These are phyloP conservation scores for Cystobasidium tubakii DNA, from an alignment of 768 basidiomycete species.

Conservation along the genomic window DNA sequence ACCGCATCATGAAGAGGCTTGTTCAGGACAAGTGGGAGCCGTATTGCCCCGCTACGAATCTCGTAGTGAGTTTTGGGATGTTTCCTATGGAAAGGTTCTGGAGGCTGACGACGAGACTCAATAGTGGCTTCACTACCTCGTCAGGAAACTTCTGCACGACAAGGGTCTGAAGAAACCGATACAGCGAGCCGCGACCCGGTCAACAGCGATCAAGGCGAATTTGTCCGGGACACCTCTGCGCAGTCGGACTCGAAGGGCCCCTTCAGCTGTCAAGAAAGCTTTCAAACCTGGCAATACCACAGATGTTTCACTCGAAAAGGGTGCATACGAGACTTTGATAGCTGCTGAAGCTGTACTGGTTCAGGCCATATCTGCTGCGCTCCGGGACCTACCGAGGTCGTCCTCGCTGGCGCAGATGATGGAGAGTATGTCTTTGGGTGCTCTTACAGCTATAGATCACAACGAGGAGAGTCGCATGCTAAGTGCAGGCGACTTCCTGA, in stretches of 20 bases:
- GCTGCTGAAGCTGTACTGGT: slow-evolving; percentile 22
- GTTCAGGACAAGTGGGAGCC: slow-evolving; percentile 64
- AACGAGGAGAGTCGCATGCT: neutral
- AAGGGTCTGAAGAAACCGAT: slow-evolving; percentile 56
- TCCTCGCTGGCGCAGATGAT: neutral
- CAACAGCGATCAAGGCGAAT: neutral
- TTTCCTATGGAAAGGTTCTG: neutral
- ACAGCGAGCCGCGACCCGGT: neutral
- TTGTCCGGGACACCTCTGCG: neutral
- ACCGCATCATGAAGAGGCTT: slow-evolving; percentile 72
- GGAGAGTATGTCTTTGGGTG: neutral
- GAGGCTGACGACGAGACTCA: neutral
- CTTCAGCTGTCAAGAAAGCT: neutral
- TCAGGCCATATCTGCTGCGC: neutral
- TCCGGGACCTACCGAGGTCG: neutral
- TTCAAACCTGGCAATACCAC: neutral
- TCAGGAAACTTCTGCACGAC: slow-evolving; percentile 62
- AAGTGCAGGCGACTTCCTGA: slow-evolving; percentile 13
- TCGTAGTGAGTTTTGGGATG: slow-evolving; percentile 61
- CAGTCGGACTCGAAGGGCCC: neutral
- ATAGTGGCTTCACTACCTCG: slow-evolving; percentile 88
- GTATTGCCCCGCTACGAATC: slow-evolving; percentile 76
- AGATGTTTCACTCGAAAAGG: neutral
- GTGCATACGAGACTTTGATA: slow-evolving; percentile 14
- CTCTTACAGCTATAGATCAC: neutral